Evolutionary conservation across 495 filamentous ascomycete species (phyloP).

Genomic region (Aspergillus conjunctus): DNA sequence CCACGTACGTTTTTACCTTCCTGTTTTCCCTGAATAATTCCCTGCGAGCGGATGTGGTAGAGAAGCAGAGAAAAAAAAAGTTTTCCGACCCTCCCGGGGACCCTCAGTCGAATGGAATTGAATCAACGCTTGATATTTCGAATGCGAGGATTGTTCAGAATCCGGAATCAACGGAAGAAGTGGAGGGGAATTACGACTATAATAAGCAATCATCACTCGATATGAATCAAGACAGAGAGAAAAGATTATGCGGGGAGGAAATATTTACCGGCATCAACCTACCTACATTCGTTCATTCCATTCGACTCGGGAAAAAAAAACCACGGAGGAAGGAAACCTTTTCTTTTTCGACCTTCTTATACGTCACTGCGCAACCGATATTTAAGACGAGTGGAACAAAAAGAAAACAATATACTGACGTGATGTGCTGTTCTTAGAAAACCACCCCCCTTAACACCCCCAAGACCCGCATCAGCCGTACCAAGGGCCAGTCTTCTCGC

Average conservation of each 20-base stretch:
- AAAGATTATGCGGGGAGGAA: background rate
- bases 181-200: no score
- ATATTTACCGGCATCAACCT: background rate
- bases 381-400: background rate
- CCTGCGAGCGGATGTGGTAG: background rate
- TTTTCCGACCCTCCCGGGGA: background rate
- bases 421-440: conserved; percentile 62
- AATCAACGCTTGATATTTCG: background rate
- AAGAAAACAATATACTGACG: conserved; percentile 16
- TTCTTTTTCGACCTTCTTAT: background rate
- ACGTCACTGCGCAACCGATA: background rate
- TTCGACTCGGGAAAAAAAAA: conserved; percentile 6
- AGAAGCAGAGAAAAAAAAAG: background rate
- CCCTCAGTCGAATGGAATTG: conserved; percentile 15
- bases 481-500: conserved; percentile 90
- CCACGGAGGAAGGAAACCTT: background rate
- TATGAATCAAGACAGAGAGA: background rate
- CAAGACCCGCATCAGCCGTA: conserved; percentile 84
- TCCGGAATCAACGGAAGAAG: no score
- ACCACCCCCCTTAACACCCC: conserved; percentile 78
- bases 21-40: conserved; percentile 17
- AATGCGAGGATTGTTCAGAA: no score
- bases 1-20: conserved; percentile 65
- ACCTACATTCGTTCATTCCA: conserved; percentile 8
- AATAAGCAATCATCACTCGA: background rate